Evolutionary conservation across 2,329 filamentous ascomycete species (phyloP).

Genomic region (Pseudogymnoascus sp.): DNA sequence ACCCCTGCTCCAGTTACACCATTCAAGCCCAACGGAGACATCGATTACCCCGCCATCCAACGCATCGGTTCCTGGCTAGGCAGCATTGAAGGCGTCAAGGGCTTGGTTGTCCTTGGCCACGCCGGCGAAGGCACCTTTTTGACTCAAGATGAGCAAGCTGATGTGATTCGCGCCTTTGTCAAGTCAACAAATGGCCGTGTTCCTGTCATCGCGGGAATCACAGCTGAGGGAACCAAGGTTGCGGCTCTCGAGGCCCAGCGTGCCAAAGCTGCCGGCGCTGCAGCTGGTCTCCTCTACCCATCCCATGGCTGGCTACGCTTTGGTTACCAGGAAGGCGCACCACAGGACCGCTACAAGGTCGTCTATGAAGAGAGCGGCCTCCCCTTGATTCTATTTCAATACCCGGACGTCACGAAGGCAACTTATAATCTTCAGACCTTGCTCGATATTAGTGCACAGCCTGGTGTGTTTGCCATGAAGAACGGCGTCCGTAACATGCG

Average conservation of each 20-base stretch:
- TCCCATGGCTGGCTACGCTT: conserved; percentile 48
- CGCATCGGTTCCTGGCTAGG: conserved; percentile 45
- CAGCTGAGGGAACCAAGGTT: conserved; percentile 43
- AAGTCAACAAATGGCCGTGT: conserved; percentile 42
- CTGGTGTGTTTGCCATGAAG: conserved; percentile 48
- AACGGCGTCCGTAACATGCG: conserved; percentile 48
- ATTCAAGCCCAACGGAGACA: conserved; percentile 39
- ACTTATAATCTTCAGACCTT: conserved; percentile 44
- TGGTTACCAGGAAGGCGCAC: conserved; percentile 43
- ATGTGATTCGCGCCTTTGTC: conserved; percentile 44
- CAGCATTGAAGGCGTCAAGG: conserved; percentile 42
- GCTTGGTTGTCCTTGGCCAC: conserved; percentile 45
- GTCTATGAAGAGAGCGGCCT: conserved; percentile 42
- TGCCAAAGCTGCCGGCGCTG: conserved; percentile 41
- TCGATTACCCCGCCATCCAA: conserved; percentile 45
- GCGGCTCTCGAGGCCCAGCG: conserved; percentile 43
- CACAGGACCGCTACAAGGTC: conserved; percentile 42
- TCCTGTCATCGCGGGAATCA: conserved; percentile 45
- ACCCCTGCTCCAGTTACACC: conserved; percentile 44
- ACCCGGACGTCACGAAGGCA: conserved; percentile 44
- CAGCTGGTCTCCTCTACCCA: conserved; percentile 43
- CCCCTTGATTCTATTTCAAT: conserved; percentile 45
- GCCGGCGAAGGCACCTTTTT: conserved; percentile 47
- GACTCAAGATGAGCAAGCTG: conserved; percentile 39
- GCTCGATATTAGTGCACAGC: conserved; percentile 43